Conservation (phyloP, 306 rosid genomes). For the Geum urbanum region DNA sequence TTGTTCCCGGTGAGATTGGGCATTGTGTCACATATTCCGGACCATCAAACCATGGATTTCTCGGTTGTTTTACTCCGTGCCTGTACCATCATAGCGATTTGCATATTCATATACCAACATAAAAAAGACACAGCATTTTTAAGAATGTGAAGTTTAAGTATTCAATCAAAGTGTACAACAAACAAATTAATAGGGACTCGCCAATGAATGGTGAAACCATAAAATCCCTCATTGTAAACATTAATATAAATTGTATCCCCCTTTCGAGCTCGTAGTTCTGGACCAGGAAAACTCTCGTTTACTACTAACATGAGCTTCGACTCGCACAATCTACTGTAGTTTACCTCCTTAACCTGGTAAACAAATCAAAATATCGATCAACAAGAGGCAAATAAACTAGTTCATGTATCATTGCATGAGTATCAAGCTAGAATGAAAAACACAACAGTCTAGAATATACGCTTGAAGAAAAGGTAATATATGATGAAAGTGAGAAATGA, state of each 20-base stretch:
- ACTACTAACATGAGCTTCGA: neutral
- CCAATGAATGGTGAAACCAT: conserved; percentile 9
- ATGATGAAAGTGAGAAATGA: neutral
- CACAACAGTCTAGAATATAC: neutral
- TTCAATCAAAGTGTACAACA: neutral
- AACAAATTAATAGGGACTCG: neutral
- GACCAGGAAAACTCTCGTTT: conserved; percentile 1
- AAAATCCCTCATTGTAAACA: neutral
- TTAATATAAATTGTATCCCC: conserved; percentile 1
- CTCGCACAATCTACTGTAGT: neutral
- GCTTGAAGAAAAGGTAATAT: neutral
- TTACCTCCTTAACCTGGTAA: neutral
- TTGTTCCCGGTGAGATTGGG: neutral
- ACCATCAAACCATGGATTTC: conserved; percentile 6
- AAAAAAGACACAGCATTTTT: neutral
- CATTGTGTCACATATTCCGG: neutral
- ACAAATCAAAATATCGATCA: neutral
- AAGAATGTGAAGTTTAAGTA: neutral
- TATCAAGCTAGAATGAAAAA: neutral
- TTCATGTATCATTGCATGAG: neutral
- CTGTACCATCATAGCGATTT: neutral
- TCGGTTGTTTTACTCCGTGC: conserved; percentile 5
- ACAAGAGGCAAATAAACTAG: neutral
- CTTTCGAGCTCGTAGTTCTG: neutral
- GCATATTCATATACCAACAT: neutral